Base-by-base conservation (phyloP, 441 rosid species). In the Eruca vesicaria region DNA sequence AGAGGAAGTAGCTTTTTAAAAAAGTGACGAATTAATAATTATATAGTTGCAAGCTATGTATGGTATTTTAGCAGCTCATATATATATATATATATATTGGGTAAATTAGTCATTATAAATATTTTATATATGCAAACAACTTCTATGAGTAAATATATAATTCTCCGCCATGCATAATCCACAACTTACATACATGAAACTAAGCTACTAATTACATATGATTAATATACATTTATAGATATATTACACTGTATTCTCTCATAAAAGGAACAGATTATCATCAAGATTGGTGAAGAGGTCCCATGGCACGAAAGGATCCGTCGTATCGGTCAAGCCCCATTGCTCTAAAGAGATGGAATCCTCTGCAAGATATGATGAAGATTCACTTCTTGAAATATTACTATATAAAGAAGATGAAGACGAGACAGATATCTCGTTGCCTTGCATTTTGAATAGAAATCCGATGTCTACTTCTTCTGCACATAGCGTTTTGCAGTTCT, bases 251-350 rank as follows among this genome's bases (percentile, higher is more conserved):
- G 52, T 52, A 66, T 9, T 71, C 9, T 60, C 20, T 55, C 78
- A 78, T 35, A 68, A 69, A 26, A 68, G 36, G 63, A 69, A 79
- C 19, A 58, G 10, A 19, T n/a, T 86, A 61, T 86, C 89, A 60
- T 80, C 84, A 57, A 81, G 71, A 68, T 69, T 76, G 76, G 67
- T 60, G 78, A 84, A 86, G 53, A 69, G 69, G 60, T 88, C 88
- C 98, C 94, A 88, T 5, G 83, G 79, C 28, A 89, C 79, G 52
- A 86, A 50, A 67, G 74, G 74, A 48, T 88, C 84, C 55, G 82
- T 90, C 72, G 86, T 82, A 57, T 84, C 58, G 6, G 15, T 76
- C 63, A 86, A 86, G 64, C 80, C 72, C 91, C 89, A 84, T 43
- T 84, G 86, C 12, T 73, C 73, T 20, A 85, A 26, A 23, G 77